phyloP scores from a whole-genome alignment of 2,329 filamentous ascomycete genomes.

The Diaporthe longicolla region DNA sequence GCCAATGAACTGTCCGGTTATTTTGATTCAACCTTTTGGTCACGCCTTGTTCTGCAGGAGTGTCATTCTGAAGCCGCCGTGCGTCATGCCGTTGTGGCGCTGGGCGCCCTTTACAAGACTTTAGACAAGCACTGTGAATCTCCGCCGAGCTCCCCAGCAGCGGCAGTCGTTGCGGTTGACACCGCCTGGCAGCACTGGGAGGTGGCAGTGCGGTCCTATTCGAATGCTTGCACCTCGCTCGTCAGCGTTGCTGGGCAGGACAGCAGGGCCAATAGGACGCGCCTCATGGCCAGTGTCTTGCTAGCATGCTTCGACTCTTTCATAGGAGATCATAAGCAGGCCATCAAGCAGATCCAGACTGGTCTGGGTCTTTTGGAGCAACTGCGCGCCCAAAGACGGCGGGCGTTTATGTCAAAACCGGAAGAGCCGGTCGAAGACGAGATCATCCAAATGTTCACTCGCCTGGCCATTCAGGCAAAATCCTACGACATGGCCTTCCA shows the following conservation, averaged over 20 bases:
- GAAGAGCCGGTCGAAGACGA: conserved; percentile 70
- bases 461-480: conserved; percentile 75
- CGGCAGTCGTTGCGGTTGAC: conserved; percentile 51
- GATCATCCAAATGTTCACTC: conserved; percentile 73
- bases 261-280: conserved; percentile 62
- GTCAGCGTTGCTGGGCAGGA: conserved; percentile 60
- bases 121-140: conserved; percentile 70
- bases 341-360: conserved; percentile 72
- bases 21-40: conserved; percentile 78
- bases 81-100: conserved; percentile 74
- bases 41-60: conserved; percentile 72
- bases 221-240: conserved; percentile 67
- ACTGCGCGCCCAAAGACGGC: conserved; percentile 62
- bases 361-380: conserved; percentile 69
- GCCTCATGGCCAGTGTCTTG: conserved; percentile 75
- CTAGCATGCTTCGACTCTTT: conserved; percentile 79
- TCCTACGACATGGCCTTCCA: conserved; percentile 79
- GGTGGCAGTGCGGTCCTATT: conserved; percentile 72
- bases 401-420: conserved; percentile 54
- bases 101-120: conserved; percentile 77
- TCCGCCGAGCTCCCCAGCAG: conserved; percentile 61
- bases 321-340: conserved; percentile 73
- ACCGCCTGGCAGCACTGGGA: conserved; percentile 68
- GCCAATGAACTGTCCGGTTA: conserved; percentile 76
- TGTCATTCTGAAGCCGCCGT: conserved; percentile 74